Conservation (phyloP, 2,329 filamentous ascomycete genomes). For the Myotisia sp. region DNA sequence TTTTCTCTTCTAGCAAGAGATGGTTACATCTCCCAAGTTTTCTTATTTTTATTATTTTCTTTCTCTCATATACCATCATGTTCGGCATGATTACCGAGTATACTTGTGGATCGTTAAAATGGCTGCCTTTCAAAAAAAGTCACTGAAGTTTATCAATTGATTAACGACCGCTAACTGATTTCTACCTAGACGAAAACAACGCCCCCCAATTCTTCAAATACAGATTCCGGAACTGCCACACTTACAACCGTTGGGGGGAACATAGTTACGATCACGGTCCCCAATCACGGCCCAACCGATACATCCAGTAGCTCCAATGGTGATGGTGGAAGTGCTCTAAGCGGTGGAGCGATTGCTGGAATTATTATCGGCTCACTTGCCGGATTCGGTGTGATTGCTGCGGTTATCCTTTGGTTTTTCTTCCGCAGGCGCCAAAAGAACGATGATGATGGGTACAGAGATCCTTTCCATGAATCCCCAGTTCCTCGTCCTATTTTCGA, state of each 20-base stretch:
- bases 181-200: constrained; percentile 8
- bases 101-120: too few species aligned
- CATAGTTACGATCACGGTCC: constrained; percentile 15
- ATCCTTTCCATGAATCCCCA: constrained; percentile 16
- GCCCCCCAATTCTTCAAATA: constrained; percentile 3
- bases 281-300: constrained; percentile 12
- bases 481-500: constrained; percentile 12
- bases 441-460: constrained; percentile 4
- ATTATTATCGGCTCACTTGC: constrained; percentile 30
- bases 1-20: constrained; percentile 4
- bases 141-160: too few species aligned
- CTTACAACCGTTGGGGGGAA: constrained; percentile 12
- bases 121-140: too few species aligned
- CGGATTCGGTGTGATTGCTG: constrained; percentile 25
- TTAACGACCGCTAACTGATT: neutral
- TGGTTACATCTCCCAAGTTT: neutral
- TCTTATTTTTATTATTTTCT: constrained; percentile 1
- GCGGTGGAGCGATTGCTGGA: constrained; percentile 31
- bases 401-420: constrained; percentile 26
- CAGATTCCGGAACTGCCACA: constrained; percentile 6
- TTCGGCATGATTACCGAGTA: too few species aligned
- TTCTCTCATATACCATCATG: too few species aligned
- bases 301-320: constrained; percentile 12
- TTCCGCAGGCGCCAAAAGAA: constrained; percentile 18
- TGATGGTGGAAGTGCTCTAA: constrained; percentile 18